Evolutionary conservation across 805 yeast species (phyloP).

Genomic region (Metschnikowia similis): DNA sequence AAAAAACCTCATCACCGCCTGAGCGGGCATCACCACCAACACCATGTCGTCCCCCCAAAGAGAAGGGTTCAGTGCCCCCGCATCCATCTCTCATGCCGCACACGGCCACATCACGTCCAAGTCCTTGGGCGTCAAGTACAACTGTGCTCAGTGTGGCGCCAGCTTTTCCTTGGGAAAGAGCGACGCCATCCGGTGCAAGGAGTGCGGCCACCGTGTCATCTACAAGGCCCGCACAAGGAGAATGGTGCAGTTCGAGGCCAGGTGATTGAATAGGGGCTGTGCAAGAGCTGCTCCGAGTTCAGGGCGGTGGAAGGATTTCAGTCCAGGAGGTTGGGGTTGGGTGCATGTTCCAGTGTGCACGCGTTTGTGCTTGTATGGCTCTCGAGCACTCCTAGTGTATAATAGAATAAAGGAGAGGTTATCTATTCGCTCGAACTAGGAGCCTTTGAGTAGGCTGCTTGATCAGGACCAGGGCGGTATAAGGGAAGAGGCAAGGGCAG

Average conservation of each 20-base stretch:
- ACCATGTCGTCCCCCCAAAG: constrained; percentile 52
- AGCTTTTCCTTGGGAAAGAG: constrained; percentile 82
- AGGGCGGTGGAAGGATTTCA: too few species aligned
- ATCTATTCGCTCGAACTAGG: too few species aligned
- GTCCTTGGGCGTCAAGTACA: constrained; percentile 82
- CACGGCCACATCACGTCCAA: constrained; percentile 68
- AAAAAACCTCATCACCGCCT: constrained; percentile 1
- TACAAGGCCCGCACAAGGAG: constrained; percentile 97
- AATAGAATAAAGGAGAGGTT: too few species aligned
- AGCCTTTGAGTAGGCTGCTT: too few species aligned
- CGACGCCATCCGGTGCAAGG: constrained; percentile 97
- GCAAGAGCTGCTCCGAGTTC: too few species aligned
- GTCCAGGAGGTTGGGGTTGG: too few species aligned
- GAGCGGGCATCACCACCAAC: neutral
- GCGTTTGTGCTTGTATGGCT: too few species aligned
- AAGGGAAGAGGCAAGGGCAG: too few species aligned
- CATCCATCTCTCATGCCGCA: constrained; percentile 67
- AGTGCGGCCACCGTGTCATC: constrained; percentile 96
- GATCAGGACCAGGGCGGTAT: too few species aligned
- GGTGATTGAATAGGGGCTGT: constrained; percentile 9
- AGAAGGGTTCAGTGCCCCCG: constrained; percentile 86
- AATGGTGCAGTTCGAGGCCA: constrained; percentile 63
- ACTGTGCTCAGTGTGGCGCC: constrained; percentile 95
- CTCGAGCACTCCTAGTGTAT: too few species aligned
- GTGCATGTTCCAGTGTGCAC: too few species aligned